Conservation (phyloP, 1,139 yeast genomes). For the Sugiyamaella paludigena region DNA sequence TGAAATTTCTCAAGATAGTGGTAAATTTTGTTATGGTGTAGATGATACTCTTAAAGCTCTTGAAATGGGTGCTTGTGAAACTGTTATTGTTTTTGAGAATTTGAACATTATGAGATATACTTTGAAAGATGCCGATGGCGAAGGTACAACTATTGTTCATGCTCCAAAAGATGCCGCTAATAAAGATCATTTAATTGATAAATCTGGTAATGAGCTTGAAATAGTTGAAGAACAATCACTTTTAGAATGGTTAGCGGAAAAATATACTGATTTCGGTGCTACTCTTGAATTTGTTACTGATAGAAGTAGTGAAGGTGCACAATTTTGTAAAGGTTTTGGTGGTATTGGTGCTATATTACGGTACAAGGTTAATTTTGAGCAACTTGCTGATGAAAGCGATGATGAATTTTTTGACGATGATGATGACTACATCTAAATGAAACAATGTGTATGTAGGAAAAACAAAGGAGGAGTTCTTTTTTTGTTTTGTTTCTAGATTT, state of each 20-base stretch:
- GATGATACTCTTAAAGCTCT: constrained; percentile 94
- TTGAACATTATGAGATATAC: constrained; percentile 81
- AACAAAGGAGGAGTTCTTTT: background rate
- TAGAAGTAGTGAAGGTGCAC: constrained; percentile 96
- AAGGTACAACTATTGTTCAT: constrained; percentile 63
- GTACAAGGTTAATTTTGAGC: constrained; percentile 95
- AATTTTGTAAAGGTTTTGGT: constrained; percentile 96
- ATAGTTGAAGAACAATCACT: constrained; percentile 75
- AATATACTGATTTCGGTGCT: constrained; percentile 92
- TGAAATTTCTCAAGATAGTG: constrained; percentile 95
- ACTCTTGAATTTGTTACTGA: constrained; percentile 94
- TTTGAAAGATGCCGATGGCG: constrained; percentile 79
- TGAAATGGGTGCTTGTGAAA: constrained; percentile 95
- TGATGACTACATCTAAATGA: constrained; percentile 37
- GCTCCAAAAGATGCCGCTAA: constrained; percentile 56
- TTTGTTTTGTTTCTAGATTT: too few species aligned
- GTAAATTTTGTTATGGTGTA: constrained; percentile 95
- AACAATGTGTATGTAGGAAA: background rate
- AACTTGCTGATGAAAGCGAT: constrained; percentile 82
- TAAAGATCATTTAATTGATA: constrained; percentile 75
- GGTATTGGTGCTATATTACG: constrained; percentile 96
- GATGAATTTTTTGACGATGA: constrained; percentile 85
- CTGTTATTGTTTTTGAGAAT: constrained; percentile 87
- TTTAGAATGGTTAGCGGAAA: constrained; percentile 97
- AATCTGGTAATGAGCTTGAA: constrained; percentile 87